Conservation (phyloP, 1,139 yeast species). For the Lizanozyma gosingica region DNA sequence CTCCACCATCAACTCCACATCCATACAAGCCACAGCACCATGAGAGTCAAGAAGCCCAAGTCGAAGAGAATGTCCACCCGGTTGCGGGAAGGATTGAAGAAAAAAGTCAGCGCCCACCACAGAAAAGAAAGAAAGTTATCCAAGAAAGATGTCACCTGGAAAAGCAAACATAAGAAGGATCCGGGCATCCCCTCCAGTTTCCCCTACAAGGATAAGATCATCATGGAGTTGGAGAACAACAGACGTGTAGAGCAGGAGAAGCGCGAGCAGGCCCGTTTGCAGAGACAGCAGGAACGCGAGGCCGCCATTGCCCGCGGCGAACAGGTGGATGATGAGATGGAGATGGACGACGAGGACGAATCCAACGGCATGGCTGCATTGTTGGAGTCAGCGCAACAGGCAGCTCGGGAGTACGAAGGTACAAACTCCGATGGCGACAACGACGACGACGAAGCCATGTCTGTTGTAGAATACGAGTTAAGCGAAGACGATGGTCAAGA, state of each 20-base stretch:
- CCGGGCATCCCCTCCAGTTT: slow-evolving; percentile 92
- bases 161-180: slow-evolving; percentile 71
- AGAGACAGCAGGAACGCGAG: slow-evolving; percentile 37
- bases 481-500: slow-evolving; percentile 33
- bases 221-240: slow-evolving; percentile 70
- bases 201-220: slow-evolving; percentile 83
- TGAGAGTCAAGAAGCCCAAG: slow-evolving; percentile 58
- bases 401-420: slow-evolving; percentile 66
- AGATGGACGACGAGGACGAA: slow-evolving; percentile 20
- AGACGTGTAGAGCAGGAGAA: slow-evolving; percentile 57
- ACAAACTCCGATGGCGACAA: slow-evolving; percentile 29
- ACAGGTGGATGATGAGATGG: slow-evolving; percentile 36
- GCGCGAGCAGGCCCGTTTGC: slow-evolving; percentile 33
- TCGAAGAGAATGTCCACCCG: slow-evolving; percentile 86
- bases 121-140: slow-evolving; percentile 75
- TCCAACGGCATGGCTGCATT: slow-evolving; percentile 68
- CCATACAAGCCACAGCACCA: no score
- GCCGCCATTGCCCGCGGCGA: slow-evolving; percentile 40
- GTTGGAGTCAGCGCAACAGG: slow-evolving; percentile 79
- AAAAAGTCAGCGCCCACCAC: slow-evolving; percentile 87
- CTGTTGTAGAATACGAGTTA: slow-evolving; percentile 45
- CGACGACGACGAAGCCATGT: slow-evolving; percentile 29
- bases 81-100: slow-evolving; percentile 91
- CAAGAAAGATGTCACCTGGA: slow-evolving; percentile 92
- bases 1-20: background rate